phyloP scores from a whole-genome alignment of 2,329 filamentous ascomycete genomes.

The Trichophyton simii region DNA sequence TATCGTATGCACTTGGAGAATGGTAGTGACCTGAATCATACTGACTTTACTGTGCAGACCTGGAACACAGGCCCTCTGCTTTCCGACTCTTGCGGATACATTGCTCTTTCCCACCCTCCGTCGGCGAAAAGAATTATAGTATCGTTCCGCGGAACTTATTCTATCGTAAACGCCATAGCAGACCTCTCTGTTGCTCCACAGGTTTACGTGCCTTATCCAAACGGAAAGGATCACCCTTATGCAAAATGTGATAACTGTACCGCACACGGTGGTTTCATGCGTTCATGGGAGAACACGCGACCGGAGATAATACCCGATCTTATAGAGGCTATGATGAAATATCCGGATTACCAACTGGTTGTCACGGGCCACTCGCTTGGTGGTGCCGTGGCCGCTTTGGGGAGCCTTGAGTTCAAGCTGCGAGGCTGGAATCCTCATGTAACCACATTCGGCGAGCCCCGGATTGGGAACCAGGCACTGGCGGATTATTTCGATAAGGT shows the following conservation, averaged over 20 bases:
- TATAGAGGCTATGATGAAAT: conserved; percentile 42
- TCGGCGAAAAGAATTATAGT: conserved; percentile 57
- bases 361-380: conserved; percentile 86
- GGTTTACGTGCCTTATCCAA: conserved; percentile 67
- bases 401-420: conserved; percentile 65
- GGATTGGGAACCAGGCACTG: conserved; percentile 44
- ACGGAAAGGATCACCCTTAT: conserved; percentile 30
- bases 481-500: conserved; percentile 42
- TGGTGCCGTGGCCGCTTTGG: conserved; percentile 79
- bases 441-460: conserved; percentile 88
- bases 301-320: conserved; percentile 56
- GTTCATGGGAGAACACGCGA: conserved; percentile 68
- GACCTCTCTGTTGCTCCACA: conserved; percentile 85
- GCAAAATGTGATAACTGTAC: conserved; percentile 68
- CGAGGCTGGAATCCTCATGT: conserved; percentile 64
- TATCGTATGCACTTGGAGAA: too few relatives aligned
- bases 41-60: conserved; percentile 34
- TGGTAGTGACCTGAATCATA: neutral
- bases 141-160: conserved; percentile 90
- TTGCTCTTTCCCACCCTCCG: conserved; percentile 66
- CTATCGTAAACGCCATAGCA: conserved; percentile 76
- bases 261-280: conserved; percentile 81
- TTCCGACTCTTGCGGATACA: conserved; percentile 85
- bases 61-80: conserved; percentile 85
- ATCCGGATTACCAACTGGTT: conserved; percentile 61